Evolutionary conservation across 768 basidiomycete genomes (phyloP).

Genomic region (Candolleomyces aberdarensis): DNA sequence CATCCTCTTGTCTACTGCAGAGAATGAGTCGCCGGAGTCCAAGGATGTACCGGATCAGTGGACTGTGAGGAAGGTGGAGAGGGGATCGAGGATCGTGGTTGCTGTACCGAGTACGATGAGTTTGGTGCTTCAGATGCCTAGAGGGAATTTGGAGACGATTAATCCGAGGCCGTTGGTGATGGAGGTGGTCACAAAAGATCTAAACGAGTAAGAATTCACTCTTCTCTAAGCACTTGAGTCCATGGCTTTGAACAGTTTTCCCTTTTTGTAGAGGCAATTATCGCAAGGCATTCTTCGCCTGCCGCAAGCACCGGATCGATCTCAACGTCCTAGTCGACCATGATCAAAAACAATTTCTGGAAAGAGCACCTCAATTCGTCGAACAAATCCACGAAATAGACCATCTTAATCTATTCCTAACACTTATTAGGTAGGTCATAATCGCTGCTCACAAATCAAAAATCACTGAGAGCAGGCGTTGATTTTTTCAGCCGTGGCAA

Average conservation of each 20-base stretch:
- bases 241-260: background rate
- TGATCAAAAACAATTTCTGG: conserved; percentile 63
- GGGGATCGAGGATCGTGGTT: conserved; percentile 86
- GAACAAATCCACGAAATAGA: conserved; percentile 89
- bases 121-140: conserved; percentile 93
- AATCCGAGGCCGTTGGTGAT: conserved; percentile 91
- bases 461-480: background rate
- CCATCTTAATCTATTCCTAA: conserved; percentile 88
- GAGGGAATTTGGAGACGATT: conserved; percentile 95
- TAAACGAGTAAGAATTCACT: conserved; percentile 56
- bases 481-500: conserved; percentile 50
- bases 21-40: conserved; percentile 21
- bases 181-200: conserved; percentile 73
- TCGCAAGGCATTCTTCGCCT: conserved; percentile 85
- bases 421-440: conserved; percentile 67
- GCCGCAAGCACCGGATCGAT: conserved; percentile 92
- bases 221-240: background rate
- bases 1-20: conserved; percentile 14
- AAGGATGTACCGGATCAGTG: conserved; percentile 36
- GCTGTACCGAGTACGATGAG: conserved; percentile 86
- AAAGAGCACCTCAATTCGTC: conserved; percentile 62
- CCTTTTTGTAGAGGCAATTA: conserved; percentile 58
- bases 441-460: background rate
- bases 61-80: conserved; percentile 80
- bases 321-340: conserved; percentile 86